Evolutionary conservation across 495 filamentous ascomycete species (phyloP).

Genomic region (Pyrenopolyporus hunteri): DNA sequence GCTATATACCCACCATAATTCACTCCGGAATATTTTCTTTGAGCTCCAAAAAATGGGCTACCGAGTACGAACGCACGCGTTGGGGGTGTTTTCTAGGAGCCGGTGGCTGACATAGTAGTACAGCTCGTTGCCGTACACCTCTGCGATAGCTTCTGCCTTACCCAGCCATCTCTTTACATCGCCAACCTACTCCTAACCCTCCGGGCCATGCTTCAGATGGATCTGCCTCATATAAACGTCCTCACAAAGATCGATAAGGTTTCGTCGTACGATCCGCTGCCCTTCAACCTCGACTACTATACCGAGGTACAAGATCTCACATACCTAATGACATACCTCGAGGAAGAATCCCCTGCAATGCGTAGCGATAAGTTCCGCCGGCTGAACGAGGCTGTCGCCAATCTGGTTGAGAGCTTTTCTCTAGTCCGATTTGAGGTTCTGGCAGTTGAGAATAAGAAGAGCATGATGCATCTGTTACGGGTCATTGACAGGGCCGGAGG

Average conservation of each 20-base stretch:
- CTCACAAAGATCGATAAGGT: constrained; percentile 97
- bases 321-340: constrained; percentile 80
- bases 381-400: constrained; percentile 83
- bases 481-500: constrained; percentile 90
- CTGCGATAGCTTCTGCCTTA: constrained; percentile 89
- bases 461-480: constrained; percentile 88
- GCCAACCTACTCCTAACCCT: constrained; percentile 90
- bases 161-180: constrained; percentile 90
- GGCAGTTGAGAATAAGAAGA: constrained; percentile 93
- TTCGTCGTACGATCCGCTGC: constrained; percentile 73
- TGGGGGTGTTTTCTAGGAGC: neutral
- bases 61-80: constrained; percentile 66
- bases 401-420: constrained; percentile 85
- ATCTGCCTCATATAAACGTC: constrained; percentile 83
- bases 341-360: constrained; percentile 60
- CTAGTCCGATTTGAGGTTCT: constrained; percentile 92
- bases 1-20: constrained; percentile 91
- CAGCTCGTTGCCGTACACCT: constrained; percentile 91
- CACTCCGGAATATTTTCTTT: constrained; percentile 88
- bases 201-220: constrained; percentile 96
- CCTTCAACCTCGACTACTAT: constrained; percentile 95
- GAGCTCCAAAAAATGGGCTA: constrained; percentile 89
- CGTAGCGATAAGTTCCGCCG: constrained; percentile 75
- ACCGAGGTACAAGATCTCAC: constrained; percentile 95
- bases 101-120: constrained; percentile 9